Evolutionary conservation across 345 rosid genomes (phyloP).

Genomic region (Salix purpurea): DNA sequence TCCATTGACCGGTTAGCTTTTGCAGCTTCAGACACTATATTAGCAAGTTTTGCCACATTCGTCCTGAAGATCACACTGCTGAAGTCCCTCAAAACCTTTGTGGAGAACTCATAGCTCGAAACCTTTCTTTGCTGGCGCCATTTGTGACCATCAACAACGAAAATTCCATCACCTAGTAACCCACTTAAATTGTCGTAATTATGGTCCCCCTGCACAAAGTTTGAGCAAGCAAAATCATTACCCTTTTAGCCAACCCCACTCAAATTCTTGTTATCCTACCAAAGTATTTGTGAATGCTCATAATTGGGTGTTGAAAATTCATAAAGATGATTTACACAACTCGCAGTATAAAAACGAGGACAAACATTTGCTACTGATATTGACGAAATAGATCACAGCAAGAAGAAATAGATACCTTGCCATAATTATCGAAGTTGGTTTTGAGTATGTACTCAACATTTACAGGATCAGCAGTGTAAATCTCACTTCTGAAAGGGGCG

Average conservation of each 20-base stretch:
- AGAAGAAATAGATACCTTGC: slow-evolving; percentile 23
- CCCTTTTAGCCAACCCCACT: background rate
- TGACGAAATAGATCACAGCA: slow-evolving; percentile 40
- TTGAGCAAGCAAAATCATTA: background rate
- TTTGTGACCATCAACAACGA: slow-evolving; percentile 39
- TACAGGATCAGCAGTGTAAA: slow-evolving; percentile 37
- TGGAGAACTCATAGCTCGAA: slow-evolving; percentile 44
- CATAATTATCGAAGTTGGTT: slow-evolving; percentile 42
- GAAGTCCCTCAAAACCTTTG: slow-evolving; percentile 34
- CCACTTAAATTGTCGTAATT: slow-evolving; percentile 15
- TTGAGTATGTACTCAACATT: slow-evolving; percentile 40
- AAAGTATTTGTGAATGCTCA: too few species aligned
- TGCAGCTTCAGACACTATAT: slow-evolving; percentile 29
- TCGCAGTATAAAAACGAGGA: too few species aligned
- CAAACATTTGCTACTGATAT: too few species aligned
- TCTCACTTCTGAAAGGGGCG: slow-evolving; percentile 25
- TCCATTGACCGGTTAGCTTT: slow-evolving; percentile 20
- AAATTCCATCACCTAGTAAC: slow-evolving; percentile 40
- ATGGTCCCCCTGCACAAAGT: slow-evolving; percentile 15
- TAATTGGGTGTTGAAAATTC: slow-evolving; percentile 10
- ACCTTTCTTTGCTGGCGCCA: slow-evolving; percentile 43
- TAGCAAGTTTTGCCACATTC: slow-evolving; percentile 31
- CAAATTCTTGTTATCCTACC: background rate
- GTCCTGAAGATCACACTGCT: slow-evolving; percentile 30
- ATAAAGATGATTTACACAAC: too few species aligned